A percentile compares a stretch with the other conserved stretches of the same genome.
Conservation (phyloP, 345 rosid species). For the Anastatica hierochuntica region DNA sequence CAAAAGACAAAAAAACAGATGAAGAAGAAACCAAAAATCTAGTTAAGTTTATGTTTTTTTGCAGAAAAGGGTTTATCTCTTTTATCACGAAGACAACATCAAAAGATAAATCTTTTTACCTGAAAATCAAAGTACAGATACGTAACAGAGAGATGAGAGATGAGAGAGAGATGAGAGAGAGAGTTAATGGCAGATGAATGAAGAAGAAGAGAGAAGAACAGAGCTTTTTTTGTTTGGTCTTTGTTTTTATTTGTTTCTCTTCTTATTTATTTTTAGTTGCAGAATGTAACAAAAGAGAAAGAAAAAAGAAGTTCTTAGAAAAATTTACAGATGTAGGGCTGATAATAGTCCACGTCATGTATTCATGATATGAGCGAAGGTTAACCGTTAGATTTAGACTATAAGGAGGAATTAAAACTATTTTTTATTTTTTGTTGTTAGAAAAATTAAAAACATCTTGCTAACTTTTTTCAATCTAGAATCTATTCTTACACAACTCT, state of each 20-base stretch:
- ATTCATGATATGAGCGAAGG: background rate
- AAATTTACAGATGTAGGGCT: background rate
- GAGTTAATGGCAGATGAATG: constrained; percentile 11
- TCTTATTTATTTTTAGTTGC: background rate
- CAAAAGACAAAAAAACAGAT: constrained; percentile 3
- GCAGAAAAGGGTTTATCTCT: background rate
- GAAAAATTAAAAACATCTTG: background rate
- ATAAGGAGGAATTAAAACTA: background rate
- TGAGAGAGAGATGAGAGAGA: constrained; percentile 18
- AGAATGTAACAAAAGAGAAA: constrained; percentile 1
- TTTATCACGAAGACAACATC: background rate
- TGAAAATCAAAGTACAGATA: too few species aligned
- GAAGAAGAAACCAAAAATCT: background rate
- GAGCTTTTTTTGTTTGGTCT: background rate
- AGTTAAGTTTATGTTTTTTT: background rate
- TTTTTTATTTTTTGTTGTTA: background rate
- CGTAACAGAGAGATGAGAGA: too few species aligned
- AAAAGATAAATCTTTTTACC: background rate
- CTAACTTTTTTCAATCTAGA: constrained; percentile 23
- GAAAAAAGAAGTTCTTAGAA: constrained; percentile 4
- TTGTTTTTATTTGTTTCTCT: background rate
- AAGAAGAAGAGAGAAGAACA: constrained; percentile 13
- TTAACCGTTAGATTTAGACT: constrained; percentile 9
- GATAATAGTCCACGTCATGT: constrained; percentile 18
- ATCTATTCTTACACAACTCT: constrained; percentile 29